phyloP scores from a whole-genome alignment of 2,329 filamentous ascomycete species.

The Piedraia hortae region DNA sequence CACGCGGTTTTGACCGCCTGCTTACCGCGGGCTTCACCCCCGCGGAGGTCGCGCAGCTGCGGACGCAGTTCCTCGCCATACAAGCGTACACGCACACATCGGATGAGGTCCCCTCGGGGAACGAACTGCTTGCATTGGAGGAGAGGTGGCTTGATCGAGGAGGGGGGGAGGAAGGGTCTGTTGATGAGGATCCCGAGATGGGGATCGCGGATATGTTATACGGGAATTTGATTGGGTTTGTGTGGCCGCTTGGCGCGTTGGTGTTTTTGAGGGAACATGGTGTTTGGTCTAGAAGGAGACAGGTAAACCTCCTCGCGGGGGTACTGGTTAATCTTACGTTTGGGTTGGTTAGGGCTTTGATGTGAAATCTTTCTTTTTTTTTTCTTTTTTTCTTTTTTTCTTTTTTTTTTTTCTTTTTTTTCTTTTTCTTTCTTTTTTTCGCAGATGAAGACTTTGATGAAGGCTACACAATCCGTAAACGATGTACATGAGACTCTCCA shows the following conservation, averaged over 20 bases:
- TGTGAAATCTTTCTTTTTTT: too few relatives aligned
- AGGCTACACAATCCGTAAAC: too few relatives aligned
- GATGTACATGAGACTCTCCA: too few relatives aligned
- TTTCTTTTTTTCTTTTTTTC: too few relatives aligned
- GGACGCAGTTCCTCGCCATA: slow-evolving; percentile 69
- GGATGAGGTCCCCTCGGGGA: slow-evolving; percentile 62
- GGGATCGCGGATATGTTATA: slow-evolving; percentile 64
- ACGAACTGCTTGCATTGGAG: slow-evolving; percentile 50
- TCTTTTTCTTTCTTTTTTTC: too few relatives aligned
- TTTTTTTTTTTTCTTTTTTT: too few relatives aligned
- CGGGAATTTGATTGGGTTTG: slow-evolving; percentile 75
- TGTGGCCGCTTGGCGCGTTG: slow-evolving; percentile 72
- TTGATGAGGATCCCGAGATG: slow-evolving; percentile 25
- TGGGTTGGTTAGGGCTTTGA: slow-evolving; percentile 36
- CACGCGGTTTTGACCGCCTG: slow-evolving; percentile 69
- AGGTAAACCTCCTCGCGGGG: slow-evolving; percentile 66
- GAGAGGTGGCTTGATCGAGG: slow-evolving; percentile 59
- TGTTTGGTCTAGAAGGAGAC: slow-evolving; percentile 59
- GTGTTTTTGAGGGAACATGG: slow-evolving; percentile 72
- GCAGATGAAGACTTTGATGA: too few relatives aligned
- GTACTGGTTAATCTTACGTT: slow-evolving; percentile 54
- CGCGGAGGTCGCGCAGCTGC: slow-evolving; percentile 57
- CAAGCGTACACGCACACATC: slow-evolving; percentile 60
- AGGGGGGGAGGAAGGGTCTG: slow-evolving; percentile 19
- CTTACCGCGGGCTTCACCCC: slow-evolving; percentile 55